phyloP scores from a whole-genome alignment of 2,329 filamentous ascomycete genomes.

The Triangularia verruculosa region DNA sequence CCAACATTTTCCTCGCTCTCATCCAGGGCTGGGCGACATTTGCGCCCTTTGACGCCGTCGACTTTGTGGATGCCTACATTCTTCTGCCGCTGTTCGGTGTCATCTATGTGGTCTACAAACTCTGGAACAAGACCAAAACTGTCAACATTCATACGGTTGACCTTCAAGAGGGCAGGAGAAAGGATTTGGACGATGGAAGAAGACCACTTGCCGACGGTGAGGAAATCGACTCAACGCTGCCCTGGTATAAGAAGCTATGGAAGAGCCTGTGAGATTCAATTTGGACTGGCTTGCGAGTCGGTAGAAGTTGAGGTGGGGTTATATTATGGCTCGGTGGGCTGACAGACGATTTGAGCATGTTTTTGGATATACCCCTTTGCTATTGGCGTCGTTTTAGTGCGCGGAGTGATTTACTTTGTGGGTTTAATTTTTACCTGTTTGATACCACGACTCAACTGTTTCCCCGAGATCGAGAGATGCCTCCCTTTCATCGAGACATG shows the following conservation, averaged over 20 bases:
- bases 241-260: slow-evolving; percentile 45
- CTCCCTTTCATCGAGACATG: no score
- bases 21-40: slow-evolving; percentile 62
- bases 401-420: no score
- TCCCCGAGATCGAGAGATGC: no score
- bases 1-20: slow-evolving; percentile 58
- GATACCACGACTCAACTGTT: no score
- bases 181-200: slow-evolving; percentile 50
- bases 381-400: neutral
- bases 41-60: slow-evolving; percentile 53
- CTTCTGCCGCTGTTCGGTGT: slow-evolving; percentile 57
- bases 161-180: slow-evolving; percentile 52
- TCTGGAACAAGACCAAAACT: slow-evolving; percentile 51
- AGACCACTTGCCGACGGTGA: slow-evolving; percentile 26
- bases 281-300: neutral
- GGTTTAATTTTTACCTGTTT: no score
- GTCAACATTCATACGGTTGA: slow-evolving; percentile 54
- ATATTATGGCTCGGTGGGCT: neutral
- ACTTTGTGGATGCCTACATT: slow-evolving; percentile 64
- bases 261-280: slow-evolving; percentile 18
- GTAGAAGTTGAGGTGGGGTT: neutral
- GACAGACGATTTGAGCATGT: neutral
- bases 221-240: slow-evolving; percentile 20
- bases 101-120: slow-evolving; percentile 55
- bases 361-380: neutral